Base-by-base conservation (phyloP, 768 basidiomycete species). In the Lactarius sanguifluus region DNA sequence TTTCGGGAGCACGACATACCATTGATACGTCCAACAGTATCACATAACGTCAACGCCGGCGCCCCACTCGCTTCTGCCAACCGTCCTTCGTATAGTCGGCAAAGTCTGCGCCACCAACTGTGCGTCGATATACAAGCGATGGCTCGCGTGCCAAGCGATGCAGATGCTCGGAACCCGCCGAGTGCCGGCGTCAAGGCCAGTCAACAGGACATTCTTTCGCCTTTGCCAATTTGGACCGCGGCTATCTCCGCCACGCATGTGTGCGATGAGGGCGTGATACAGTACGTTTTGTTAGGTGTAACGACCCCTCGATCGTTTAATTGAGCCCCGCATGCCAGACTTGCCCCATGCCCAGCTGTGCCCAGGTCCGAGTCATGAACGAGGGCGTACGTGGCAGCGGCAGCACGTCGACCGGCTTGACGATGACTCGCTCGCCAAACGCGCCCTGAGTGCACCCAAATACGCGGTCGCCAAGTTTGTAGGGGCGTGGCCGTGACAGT, bases 181-280 rank as follows among this genome's bases (percentile, higher is more conserved):
- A 23, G 23, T 41, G 15, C 13, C 38, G 38, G 15, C 38, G 15
- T 40, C 38, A 40, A 5, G 15, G 4, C n/a, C 20, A 40, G 23
- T 52, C 7, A 30, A 36, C 25, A 62, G 28, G 43, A 32, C 16
- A 52, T n/a, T 50, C n/a, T 5, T 50, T 50, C 73, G 45, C 41
- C 87, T 83, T 96, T 96, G 18, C 93, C 95, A 61, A 98, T 83
- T 73, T 97, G 96, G 18, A 95, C 88, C 8, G 96, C 95, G 10
- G 89, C 88, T 59, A 96, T 86, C 0, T 94, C 96, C 1, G 95
- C 96, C 91, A 91, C 90, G 90, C 90, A 58, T 9, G 34, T 20
- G 30, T n/a, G 25, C 9, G 25, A 10, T 41, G n/a, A 30, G 61
- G 12, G 13, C 10, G 18, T 25, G 16, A 38, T 20, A 32, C 5